Base-by-base conservation (phyloP, 2,329 filamentous ascomycete species). In the Dactylellina parvicollis region DNA sequence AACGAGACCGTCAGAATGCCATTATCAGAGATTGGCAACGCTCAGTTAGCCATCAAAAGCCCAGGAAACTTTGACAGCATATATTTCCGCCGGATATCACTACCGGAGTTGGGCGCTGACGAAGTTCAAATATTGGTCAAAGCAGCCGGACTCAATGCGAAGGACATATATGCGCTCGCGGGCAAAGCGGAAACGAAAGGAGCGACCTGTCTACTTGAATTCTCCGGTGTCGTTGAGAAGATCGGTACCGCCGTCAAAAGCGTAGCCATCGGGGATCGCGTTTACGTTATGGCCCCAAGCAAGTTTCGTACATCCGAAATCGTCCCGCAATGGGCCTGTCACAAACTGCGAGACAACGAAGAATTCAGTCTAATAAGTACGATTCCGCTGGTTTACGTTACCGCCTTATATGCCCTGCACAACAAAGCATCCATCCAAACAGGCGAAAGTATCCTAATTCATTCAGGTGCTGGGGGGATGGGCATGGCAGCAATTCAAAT, bases 311-410 rank as follows among this genome's bases (percentile, higher is more conserved):
- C 77, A 0, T 57, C 40, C 1, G 77, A 78, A 34, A 74, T 71
- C 0, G 67, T 80, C 1, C 79, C 80, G 0, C 50, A 73, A 5
- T 77, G 78, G 76, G 62, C 75, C 8, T 70, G 65, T n/a, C 34
- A 62, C 84, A 75, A 87, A 87, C 77, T 83, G 85, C 0, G 79
- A 82, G 7, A 59, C 7, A 24, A 1, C 40, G 55, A 59, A 24
- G 26, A 34, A 2, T 20, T 47, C 1, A 22, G 2, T 24, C 16
- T 4, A 24, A 46, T 36, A 7, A 47, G 26, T 5, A 34, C 14
- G 5, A 8, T 59, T 18, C 14, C 26, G 4, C 42, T 47, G 4
- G 55, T 47, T n/a, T 47, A 59, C n/a, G 40, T 26, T 16, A 32
- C 55, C 2, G 40, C 38, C 14, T 10, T 40, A 2, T 57, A 57